phyloP scores from a whole-genome alignment of 2,329 filamentous ascomycete species.

The Clarireedia sp. region DNA sequence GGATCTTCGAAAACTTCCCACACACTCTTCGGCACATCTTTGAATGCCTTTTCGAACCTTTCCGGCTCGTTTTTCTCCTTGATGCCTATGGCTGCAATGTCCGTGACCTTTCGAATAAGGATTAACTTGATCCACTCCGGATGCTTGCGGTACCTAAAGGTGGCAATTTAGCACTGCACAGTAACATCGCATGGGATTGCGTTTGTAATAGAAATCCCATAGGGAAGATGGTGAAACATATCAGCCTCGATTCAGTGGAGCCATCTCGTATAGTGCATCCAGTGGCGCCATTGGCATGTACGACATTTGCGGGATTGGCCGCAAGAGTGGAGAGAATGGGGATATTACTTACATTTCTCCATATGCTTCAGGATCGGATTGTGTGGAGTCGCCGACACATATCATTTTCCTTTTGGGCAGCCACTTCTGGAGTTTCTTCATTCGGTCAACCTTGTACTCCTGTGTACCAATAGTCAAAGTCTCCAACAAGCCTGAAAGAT shows the following conservation, averaged over 20 bases:
- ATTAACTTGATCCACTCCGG: slow-evolving; percentile 76
- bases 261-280: no score
- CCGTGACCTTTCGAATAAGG: slow-evolving; percentile 75
- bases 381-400: slow-evolving; percentile 83
- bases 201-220: not conserved
- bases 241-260: no score
- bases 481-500: slow-evolving; percentile 68
- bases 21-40: slow-evolving; percentile 56
- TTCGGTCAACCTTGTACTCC: slow-evolving; percentile 76
- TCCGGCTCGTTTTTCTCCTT: slow-evolving; percentile 64
- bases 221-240: not conserved
- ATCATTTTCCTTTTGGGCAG: slow-evolving; percentile 73
- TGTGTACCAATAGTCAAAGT: slow-evolving; percentile 74
- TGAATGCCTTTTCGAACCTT: slow-evolving; percentile 78
- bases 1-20: slow-evolving; percentile 84
- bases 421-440: slow-evolving; percentile 70
- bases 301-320: not conserved
- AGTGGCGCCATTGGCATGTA: not conserved
- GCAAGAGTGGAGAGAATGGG: not conserved
- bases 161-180: no score
- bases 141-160: slow-evolving; percentile 48
- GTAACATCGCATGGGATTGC: no score
- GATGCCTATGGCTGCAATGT: slow-evolving; percentile 62
- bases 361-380: slow-evolving; percentile 85
- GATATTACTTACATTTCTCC: slow-evolving; percentile 57